Evolutionary conservation across 2,329 filamentous ascomycete species (phyloP).

Genomic region (Cytospora piceae): DNA sequence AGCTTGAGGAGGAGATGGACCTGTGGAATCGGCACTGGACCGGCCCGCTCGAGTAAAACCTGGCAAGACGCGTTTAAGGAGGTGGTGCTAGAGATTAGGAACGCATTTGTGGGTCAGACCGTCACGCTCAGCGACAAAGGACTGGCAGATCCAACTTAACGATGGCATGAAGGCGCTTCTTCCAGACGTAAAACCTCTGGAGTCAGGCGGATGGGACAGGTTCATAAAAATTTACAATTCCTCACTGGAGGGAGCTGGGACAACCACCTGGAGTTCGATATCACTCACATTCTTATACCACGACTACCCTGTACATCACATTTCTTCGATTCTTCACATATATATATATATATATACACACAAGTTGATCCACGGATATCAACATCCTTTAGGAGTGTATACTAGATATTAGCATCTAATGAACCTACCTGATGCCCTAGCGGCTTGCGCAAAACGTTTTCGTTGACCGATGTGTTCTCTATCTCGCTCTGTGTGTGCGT

Average conservation of each 20-base stretch:
- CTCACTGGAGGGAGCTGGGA: conserved; percentile 13
- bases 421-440: conserved; percentile 14
- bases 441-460: not conserved
- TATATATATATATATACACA: conserved; percentile 16
- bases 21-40: conserved; percentile 11
- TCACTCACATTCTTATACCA: conserved; percentile 15
- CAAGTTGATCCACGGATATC: conserved; percentile 17
- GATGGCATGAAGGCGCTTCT: conserved; percentile 14
- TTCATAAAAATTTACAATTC: conserved; percentile 14
- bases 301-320: conserved; percentile 21
- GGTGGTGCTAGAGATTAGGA: too few relatives aligned
- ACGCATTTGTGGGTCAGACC: not conserved
- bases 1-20: not conserved
- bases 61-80: too few relatives aligned
- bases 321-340: conserved; percentile 22
- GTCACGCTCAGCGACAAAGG: not conserved
- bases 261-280: conserved; percentile 13
- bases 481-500: not conserved
- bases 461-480: not conserved
- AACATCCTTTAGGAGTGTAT: conserved; percentile 17
- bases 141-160: conserved; percentile 2
- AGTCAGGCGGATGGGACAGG: conserved; percentile 7
- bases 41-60: not conserved
- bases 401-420: conserved; percentile 26
- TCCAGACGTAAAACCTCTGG: conserved; percentile 13